Base-by-base conservation (phyloP, 208 protist genomes). In the Phytomonas sp. region DNA sequence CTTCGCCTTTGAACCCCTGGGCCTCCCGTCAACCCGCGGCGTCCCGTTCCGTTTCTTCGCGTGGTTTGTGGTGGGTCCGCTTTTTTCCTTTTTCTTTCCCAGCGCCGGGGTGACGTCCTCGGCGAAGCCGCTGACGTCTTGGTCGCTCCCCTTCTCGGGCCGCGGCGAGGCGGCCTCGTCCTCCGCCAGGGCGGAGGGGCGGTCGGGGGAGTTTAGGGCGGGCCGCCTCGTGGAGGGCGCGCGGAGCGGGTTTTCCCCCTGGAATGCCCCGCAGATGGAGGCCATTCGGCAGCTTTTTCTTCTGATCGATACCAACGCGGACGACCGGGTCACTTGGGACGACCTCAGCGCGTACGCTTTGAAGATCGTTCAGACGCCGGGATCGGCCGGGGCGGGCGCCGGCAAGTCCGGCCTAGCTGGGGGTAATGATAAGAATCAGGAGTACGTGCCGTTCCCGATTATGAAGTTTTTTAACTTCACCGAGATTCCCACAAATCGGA, bases 281-380 rank as follows among this genome's bases (percentile, higher is more conserved):
- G 82, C 75, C 33, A 73, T 75, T 34, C 73, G 81, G 49, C 72
- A 82, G 75, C 79, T 92, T 33, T 92, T 92, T 64, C 73, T 74
- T 66, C 45, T 79, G 19, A 83, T 92, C 73, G 86, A 92, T 80
- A 79, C 79, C 45, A 83, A 88, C 64, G 80, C 62, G 0, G 83
- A 89, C 73, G 79, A 78, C 23, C 75, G 71, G 49, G 76, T 92
- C 33, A 82, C 81, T 10, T 92, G 86, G 86, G 81, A 92, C 65
- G 86, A 92, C 33, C 77, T 89, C 34, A 78, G 74, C 68, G 61
- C 59, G 32, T 86, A 84, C 64, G 77, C 87, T 30, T 68, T 89
- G 5, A 78, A 86, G 31, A 63, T 63, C 16, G 76, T 76, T 2
- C 80, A 89, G 74, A 16, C 14, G 40, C 14, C 40, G 2, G 10